Base-by-base conservation (phyloP, 2,329 filamentous ascomycete species). In the Aureobasidium mangrovei region DNA sequence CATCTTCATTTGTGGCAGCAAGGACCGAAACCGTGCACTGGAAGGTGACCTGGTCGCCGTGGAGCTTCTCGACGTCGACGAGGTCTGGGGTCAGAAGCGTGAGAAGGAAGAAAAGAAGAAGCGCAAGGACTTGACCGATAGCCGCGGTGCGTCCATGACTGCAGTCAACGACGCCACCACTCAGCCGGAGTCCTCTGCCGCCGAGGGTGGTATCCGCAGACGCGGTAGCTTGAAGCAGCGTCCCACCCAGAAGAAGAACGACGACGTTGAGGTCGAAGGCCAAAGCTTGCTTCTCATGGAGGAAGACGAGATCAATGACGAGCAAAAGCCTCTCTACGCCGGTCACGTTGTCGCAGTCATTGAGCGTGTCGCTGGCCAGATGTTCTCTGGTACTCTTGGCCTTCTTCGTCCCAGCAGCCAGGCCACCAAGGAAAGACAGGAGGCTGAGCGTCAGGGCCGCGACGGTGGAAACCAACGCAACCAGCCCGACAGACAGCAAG, bases 41-140 rank as follows among this genome's bases (percentile, higher is more conserved):
- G 93, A 98, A 70, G 93, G 93, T 56, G 93, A 98, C 69, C 80
- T 95, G 54, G 93, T 98, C 56, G 93, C 93, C 32, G 83, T 98
- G 53, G 93, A 98, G 72, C 83, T 98, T 44, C 83, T 98, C 49
- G 91, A 98, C 65, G 93, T 98, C 6, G 93, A 97, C 68, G 93
- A 98, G 67, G 93, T 98, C 2, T 98, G 93, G 93, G 83, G 86
- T 27, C 93, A 98, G 76, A 98, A 98, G 79, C 88, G 90, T 55
- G 93, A 98, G 71, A 98, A 98, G 71, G 93, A 98, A 73, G 93
- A 98, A 71, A 98, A 98, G 81, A 98, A 98, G 82, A 98, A 97
- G 77, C 88, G 93, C 70, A 98, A 98, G 78, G 93, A 98, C 66
- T 95, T 96, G 57, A 94, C 90, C 33, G 93, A 97, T 68, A 91